Percentiles rank a stretch among this genome's conserved stretches.
phyloP scores from a whole-genome alignment of 2,329 filamentous ascomycete species.

The Neospermospora avenae region DNA sequence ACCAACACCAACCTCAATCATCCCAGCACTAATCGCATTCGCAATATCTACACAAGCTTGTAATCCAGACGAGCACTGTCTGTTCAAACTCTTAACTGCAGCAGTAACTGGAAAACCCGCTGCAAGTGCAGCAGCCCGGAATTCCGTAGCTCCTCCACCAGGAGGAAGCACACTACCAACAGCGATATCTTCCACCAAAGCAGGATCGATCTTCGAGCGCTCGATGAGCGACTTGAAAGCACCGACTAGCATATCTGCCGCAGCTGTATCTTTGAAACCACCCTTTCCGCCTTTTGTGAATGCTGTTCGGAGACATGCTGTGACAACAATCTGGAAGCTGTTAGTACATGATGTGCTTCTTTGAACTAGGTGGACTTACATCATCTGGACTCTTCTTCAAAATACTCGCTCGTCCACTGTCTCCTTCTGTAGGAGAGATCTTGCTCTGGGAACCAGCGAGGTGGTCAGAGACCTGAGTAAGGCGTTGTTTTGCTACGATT shows the following conservation, averaged over 20 bases:
- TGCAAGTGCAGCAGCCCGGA: conserved; percentile 85
- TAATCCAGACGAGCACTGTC: conserved; percentile 90
- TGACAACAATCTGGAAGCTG: conserved; percentile 71
- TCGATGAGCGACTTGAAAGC: conserved; percentile 78
- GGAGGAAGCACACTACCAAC: conserved; percentile 90
- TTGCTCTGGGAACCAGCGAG: conserved; percentile 43
- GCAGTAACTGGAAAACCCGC: conserved; percentile 86
- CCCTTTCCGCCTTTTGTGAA: conserved; percentile 93
- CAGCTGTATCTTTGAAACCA: conserved; percentile 90
- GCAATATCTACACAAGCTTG: conserved; percentile 93
- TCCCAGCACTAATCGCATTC: conserved; percentile 84
- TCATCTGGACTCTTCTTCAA: conserved; percentile 66
- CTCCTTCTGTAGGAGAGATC: conserved; percentile 24
- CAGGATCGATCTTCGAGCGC: conserved; percentile 84
- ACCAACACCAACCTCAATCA: conserved; percentile 94
- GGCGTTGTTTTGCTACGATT: conserved; percentile 32
- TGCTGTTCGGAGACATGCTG: conserved; percentile 84
- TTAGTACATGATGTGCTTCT: conserved; percentile 25
- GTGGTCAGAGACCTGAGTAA: conserved; percentile 58
- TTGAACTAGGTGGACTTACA: conserved; percentile 41
- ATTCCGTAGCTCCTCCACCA: conserved; percentile 93
- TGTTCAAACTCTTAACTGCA: conserved; percentile 84
- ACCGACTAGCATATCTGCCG: conserved; percentile 80
- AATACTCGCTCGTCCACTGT: conserved; percentile 37
- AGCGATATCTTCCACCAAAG: conserved; percentile 84